These are phyloP conservation scores for Penicillium sp. DNA, from an alignment of 2,329 filamentous ascomycete genomes.

Conservation along the genomic window DNA sequence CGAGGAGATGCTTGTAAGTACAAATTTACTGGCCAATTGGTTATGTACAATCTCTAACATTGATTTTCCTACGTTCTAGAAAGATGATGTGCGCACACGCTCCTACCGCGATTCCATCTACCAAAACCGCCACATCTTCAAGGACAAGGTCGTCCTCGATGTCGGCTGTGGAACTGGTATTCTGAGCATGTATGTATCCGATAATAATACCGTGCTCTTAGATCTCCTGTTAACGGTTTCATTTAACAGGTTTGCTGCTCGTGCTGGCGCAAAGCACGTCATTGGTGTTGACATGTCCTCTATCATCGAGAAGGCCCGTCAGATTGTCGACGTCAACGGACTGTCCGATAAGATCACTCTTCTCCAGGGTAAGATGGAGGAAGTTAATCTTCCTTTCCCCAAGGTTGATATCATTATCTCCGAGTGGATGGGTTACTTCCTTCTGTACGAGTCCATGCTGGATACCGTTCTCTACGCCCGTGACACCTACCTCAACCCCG, in stretches of 20 bases:
- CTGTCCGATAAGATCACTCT: constrained; percentile 95
- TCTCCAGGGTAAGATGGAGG: constrained; percentile 99
- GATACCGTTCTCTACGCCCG: constrained; percentile 96
- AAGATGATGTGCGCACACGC: constrained; percentile 95
- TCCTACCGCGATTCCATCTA: constrained; percentile 98
- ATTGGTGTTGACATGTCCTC: constrained; percentile 99
- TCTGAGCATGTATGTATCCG: constrained; percentile 77
- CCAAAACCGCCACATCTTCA: constrained; percentile 92
- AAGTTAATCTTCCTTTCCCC: constrained; percentile 86
- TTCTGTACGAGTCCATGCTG: constrained; percentile 98
- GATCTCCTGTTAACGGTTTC: constrained; percentile 16
- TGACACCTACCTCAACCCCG: constrained; percentile 82
- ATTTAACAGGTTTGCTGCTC: constrained; percentile 79
- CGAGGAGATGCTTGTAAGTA: constrained; percentile 93
- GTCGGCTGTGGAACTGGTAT: constrained; percentile 97
- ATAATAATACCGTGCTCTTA: constrained; percentile 5
- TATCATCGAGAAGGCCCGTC: constrained; percentile 96
- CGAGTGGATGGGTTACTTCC: constrained; percentile 99
- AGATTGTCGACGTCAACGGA: constrained; percentile 91
- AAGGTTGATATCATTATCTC: constrained; percentile 99
- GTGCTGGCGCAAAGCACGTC: constrained; percentile 95
- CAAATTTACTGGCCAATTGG: constrained; percentile 9
- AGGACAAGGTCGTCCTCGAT: constrained; percentile 90
- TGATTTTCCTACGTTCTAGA: constrained; percentile 52
- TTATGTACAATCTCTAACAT: background rate